These are phyloP conservation scores for Epithemia pelagica DNA, from an alignment of 108 stramenopile genomes.

Conservation along the genomic window DNA sequence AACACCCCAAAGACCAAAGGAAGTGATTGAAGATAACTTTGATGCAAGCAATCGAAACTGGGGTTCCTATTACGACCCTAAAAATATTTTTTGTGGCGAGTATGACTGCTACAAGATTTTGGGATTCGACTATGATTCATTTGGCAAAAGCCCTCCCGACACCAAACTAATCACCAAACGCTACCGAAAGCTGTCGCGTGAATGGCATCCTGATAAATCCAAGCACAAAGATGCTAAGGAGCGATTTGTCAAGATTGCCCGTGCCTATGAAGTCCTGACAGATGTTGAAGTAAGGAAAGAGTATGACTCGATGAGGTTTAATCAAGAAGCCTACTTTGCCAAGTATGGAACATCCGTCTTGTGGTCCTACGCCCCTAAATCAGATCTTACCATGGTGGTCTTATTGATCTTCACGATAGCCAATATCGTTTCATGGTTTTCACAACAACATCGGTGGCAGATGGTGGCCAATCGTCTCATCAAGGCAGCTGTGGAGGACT, in stretches of 20 bases:
- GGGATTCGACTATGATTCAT: constrained; percentile 80
- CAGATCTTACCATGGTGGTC: constrained; percentile 57
- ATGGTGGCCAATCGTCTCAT: constrained; percentile 65
- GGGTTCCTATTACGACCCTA: constrained; percentile 83
- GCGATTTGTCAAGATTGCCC: constrained; percentile 78
- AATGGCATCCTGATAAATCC: constrained; percentile 86
- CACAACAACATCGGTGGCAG: constrained; percentile 69
- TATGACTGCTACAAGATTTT: constrained; percentile 86
- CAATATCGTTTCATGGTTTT: constrained; percentile 54
- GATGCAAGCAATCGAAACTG: constrained; percentile 43
- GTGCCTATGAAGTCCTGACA: constrained; percentile 79
- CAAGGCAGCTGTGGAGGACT: constrained; percentile 73
- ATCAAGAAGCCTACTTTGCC: constrained; percentile 71
- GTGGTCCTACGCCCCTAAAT: constrained; percentile 75
- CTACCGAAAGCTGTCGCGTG: constrained; percentile 58
- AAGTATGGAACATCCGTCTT: constrained; percentile 71
- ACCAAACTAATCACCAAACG: constrained; percentile 70
- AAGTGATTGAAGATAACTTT: constrained; percentile 2
- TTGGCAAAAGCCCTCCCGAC: constrained; percentile 44
- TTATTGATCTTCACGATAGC: constrained; percentile 46
- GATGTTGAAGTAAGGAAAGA: constrained; percentile 55
- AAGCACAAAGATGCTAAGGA: constrained; percentile 71
- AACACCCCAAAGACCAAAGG: not conserved
- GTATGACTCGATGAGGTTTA: constrained; percentile 73
- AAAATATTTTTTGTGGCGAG: constrained; percentile 76